Evolutionary conservation across 495 filamentous ascomycete species (phyloP).

Genomic region (Hypoxylon fragiforme): DNA sequence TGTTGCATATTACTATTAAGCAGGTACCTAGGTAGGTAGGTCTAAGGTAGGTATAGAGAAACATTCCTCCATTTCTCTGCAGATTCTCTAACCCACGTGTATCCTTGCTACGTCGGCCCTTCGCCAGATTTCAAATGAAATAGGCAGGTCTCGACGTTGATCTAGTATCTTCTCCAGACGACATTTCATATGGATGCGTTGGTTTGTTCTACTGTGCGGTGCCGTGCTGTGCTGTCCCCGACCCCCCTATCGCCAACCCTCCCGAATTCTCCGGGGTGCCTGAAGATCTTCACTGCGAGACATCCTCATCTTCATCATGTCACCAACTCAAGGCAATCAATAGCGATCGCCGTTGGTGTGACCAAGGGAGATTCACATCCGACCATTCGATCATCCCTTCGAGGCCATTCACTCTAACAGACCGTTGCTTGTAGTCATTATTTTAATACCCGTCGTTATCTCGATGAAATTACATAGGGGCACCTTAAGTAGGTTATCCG

Average conservation of each 20-base stretch:
- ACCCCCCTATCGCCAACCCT: conserved; percentile 31
- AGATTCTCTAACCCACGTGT: conserved; percentile 12
- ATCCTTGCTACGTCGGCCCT: conserved; percentile 13
- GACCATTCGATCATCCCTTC: conserved; percentile 16
- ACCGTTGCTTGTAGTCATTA: no score
- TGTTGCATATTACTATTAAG: conserved; percentile 23
- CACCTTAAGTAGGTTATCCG: conserved; percentile 17
- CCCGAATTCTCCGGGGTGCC: conserved; percentile 37
- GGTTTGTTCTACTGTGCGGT: no score
- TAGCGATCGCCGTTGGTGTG: conserved; percentile 22
- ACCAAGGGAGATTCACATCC: conserved; percentile 24
- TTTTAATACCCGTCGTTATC: conserved; percentile 16
- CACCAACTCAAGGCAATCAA: conserved; percentile 12
- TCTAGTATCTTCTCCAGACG: conserved; percentile 25
- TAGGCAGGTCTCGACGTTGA: conserved; percentile 30
- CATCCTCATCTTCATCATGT: conserved; percentile 20
- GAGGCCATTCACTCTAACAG: conserved; percentile 11
- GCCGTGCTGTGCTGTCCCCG: conserved; percentile 18
- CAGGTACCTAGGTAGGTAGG: no score
- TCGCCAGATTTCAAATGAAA: conserved; percentile 18
- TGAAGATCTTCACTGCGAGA: conserved; percentile 40
- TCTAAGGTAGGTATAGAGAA: no score
- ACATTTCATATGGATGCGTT: no score
- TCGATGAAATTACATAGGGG: conserved; percentile 10
- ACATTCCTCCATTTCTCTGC: conserved; percentile 15